Evolutionary conservation across 352 stramenopile species (phyloP), one percentile per base, ranked within the genome.

Genomic region (Pythium apleroticum): DNA sequence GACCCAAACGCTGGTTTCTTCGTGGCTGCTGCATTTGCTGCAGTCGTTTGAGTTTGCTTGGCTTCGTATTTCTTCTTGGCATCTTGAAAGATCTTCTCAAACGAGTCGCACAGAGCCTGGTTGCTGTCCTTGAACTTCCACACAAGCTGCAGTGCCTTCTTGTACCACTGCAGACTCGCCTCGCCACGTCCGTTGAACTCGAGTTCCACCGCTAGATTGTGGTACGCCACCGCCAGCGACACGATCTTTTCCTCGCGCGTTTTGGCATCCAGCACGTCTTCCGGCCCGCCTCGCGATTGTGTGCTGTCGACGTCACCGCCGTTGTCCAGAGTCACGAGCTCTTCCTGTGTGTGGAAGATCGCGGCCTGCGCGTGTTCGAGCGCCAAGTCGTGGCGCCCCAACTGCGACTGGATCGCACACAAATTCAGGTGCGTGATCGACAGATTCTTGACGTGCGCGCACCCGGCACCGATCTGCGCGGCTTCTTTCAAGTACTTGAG

Each of bases 361-460:
- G 85, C 82, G 17, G 81, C 82, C 46, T 93, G 85, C 0, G 85
- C 85, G 37, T 93, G 83, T 61, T 93, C 83, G 9, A 93, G 63
- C 3, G 85, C 76, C 2, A 90, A 63, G 30, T 91, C 83, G 15
- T 93, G 85, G 9, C 81, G 71, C 0, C 79, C 81, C 20, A 93
- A 69, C 60, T 93, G 85, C 8, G 82, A 91, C 50, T 91, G 76
- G 56, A 91, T 88, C 19, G 85, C 85, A 57, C 85, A 93, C n/a
- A 93, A 52, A 60, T 93, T 93, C 10, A 93, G 60, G 52, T 91
- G 81, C 19, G 85, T 93, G 67, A 93, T 88, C 17, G 85, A 91
- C 9, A 93, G 62, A 41, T 93, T 93, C 52, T 85, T 81, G 27
- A 93, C 81, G 30, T 89, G 71, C 0, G 75, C 65, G 14, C 77